A percentile compares a stretch with the other conserved stretches of the same genome.
phyloP scores from a whole-genome alignment of 441 rosid genomes.

The Isatis lusitanica region DNA sequence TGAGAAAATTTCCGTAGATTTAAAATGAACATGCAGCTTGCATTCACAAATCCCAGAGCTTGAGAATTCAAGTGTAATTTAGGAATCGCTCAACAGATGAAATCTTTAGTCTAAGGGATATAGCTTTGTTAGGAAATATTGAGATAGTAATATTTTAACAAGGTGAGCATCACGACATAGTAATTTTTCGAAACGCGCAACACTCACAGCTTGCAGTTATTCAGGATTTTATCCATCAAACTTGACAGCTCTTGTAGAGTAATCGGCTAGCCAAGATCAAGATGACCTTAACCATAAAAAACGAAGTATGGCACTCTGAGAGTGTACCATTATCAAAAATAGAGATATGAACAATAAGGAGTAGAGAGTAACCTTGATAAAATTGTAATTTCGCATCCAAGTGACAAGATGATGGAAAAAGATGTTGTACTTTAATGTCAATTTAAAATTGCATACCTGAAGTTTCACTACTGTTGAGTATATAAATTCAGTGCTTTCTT shows the following conservation, averaged over 20 bases:
- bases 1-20: slow-evolving; percentile 15
- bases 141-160: not conserved
- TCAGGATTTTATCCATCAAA: slow-evolving; percentile 8
- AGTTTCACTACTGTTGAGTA: slow-evolving; percentile 80
- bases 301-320: not conserved
- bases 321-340: slow-evolving; percentile 12
- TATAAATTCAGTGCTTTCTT: slow-evolving; percentile 89
- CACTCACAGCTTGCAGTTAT: slow-evolving; percentile 3
- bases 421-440: not conserved
- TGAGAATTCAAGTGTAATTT: slow-evolving; percentile 7
- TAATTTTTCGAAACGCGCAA: not conserved
- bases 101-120: slow-evolving; percentile 1
- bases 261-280: slow-evolving; percentile 1
- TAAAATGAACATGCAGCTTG: slow-evolving; percentile 16
- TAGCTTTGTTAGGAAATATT: not conserved
- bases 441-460: slow-evolving; percentile 55
- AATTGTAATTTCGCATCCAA: slow-evolving; percentile 11
- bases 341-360: slow-evolving; percentile 1
- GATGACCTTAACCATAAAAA: slow-evolving; percentile 1
- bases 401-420: slow-evolving; percentile 8
- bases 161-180: slow-evolving; percentile 5
- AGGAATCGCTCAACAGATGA: not conserved
- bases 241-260: slow-evolving; percentile 2
- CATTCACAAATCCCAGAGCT: not conserved
- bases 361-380: not conserved